phyloP scores from a whole-genome alignment of 2,329 filamentous ascomycete genomes.

The Penicillium sp. region DNA sequence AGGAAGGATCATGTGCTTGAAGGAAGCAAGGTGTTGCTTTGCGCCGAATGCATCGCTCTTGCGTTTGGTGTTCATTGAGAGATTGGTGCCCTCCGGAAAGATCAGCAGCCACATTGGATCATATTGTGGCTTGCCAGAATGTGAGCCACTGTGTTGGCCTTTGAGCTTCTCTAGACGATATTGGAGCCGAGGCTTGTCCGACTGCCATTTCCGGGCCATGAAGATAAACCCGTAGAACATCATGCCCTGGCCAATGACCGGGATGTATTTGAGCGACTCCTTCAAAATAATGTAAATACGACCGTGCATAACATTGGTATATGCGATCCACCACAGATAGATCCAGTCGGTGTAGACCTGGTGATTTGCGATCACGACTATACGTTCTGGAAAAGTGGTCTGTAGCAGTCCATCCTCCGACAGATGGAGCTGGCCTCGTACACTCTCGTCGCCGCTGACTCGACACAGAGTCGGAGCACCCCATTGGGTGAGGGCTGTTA shows the following conservation, averaged over 20 bases:
- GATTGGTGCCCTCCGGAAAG: conserved; percentile 64
- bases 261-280: conserved; percentile 62
- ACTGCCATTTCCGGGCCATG: conserved; percentile 61
- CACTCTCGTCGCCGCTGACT: conserved; percentile 61
- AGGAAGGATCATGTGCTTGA: conserved; percentile 60
- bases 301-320: conserved; percentile 64
- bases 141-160: conserved; percentile 49
- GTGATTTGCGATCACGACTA: conserved; percentile 64
- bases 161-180: conserved; percentile 58
- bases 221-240: conserved; percentile 68
- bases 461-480: conserved; percentile 61
- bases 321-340: conserved; percentile 67
- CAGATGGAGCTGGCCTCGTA: conserved; percentile 58
- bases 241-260: conserved; percentile 61
- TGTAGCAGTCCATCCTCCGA: conserved; percentile 57
- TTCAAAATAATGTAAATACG: conserved; percentile 67
- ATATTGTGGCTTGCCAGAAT: conserved; percentile 44
- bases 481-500: conserved; percentile 62
- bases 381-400: conserved; percentile 59
- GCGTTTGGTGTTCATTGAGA: conserved; percentile 55
- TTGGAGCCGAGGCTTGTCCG: conserved; percentile 59
- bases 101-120: conserved; percentile 68
- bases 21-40: conserved; percentile 56
- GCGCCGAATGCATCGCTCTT: conserved; percentile 57
- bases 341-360: conserved; percentile 70